A percentile compares a stretch with the other conserved stretches of the same genome.
Conservation (phyloP, 495 filamentous ascomycete species). For the Lasiosphaeria ovina region DNA sequence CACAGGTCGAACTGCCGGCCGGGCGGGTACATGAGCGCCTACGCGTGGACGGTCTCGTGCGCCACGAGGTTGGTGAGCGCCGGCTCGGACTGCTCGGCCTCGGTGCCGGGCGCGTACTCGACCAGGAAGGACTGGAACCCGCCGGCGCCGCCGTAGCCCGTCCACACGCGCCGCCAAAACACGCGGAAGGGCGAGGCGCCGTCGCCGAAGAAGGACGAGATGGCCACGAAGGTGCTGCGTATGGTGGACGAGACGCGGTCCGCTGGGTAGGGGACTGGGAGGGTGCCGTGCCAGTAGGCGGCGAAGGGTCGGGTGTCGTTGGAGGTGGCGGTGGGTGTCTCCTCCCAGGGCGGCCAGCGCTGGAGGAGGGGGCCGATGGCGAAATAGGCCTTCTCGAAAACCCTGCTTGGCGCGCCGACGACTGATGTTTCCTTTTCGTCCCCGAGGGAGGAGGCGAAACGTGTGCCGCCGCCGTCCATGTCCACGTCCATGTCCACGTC, state of each 20-base stretch:
- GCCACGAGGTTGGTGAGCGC: not conserved
- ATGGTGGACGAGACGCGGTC: not conserved
- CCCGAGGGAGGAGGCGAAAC: not conserved
- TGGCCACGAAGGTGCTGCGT: not conserved
- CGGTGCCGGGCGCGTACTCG: not conserved
- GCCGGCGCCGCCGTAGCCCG: not conserved
- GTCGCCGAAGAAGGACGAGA: not conserved
- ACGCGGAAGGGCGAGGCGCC: not conserved
- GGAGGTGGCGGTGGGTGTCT: not conserved
- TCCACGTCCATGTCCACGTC: too few relatives aligned
- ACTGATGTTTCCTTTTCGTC: not conserved
- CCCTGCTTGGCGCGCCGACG: not conserved
- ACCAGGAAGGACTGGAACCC: not conserved
- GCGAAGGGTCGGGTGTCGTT: not conserved
- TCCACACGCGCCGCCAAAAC: not conserved
- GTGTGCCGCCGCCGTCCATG: not conserved
- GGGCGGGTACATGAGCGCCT: not conserved
- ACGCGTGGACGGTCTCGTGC: not conserved
- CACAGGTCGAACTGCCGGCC: not conserved
- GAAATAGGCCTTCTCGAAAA: not conserved
- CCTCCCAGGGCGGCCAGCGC: not conserved
- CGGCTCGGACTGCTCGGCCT: not conserved
- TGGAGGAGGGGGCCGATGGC: not conserved
- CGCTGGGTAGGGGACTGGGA: not conserved
- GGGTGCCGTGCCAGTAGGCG: not conserved